Percentiles rank a stretch among this genome's conserved stretches.
These are phyloP conservation scores for Parietaria judaica DNA, from an alignment of 306 rosid genomes.

Conservation along the genomic window DNA sequence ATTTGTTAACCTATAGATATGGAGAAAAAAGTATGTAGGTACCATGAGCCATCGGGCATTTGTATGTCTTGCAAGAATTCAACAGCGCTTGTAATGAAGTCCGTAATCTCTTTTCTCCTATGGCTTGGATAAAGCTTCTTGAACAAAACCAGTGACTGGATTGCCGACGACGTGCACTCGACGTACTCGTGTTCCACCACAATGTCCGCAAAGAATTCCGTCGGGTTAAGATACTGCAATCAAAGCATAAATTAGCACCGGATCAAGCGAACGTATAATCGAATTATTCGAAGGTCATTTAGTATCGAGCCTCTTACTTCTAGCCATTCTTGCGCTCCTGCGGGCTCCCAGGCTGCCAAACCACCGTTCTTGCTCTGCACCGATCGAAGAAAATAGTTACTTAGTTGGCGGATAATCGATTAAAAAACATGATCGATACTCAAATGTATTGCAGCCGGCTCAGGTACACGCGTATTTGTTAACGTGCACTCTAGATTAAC, in stretches of 20 bases:
- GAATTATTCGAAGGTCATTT: not conserved
- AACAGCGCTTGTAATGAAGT: not conserved
- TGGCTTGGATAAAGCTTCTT: constrained; percentile 3
- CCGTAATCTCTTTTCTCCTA: not conserved
- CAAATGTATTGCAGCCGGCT: no score
- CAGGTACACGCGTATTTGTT: no score
- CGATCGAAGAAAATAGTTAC: not conserved
- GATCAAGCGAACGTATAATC: not conserved
- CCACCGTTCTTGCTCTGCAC: constrained; percentile 63
- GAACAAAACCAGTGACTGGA: constrained; percentile 2
- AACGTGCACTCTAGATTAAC: not conserved
- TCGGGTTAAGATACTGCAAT: constrained; percentile 1
- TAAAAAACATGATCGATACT: not conserved
- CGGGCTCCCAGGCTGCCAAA: constrained; percentile 59
- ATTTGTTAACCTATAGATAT: constrained; percentile 10
- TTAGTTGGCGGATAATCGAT: not conserved
- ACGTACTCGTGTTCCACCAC: constrained; percentile 5
- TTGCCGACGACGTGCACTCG: constrained; percentile 6
- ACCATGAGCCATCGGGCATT: constrained; percentile 9
- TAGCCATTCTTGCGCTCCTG: constrained; percentile 52
- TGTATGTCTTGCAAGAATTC: not conserved
- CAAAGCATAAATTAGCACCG: not conserved
- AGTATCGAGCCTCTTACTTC: constrained; percentile 35
- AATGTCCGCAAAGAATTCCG: not conserved
- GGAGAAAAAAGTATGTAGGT: not conserved